Base-by-base conservation (phyloP, 768 basidiomycete genomes). In the Podaxis sp. region DNA sequence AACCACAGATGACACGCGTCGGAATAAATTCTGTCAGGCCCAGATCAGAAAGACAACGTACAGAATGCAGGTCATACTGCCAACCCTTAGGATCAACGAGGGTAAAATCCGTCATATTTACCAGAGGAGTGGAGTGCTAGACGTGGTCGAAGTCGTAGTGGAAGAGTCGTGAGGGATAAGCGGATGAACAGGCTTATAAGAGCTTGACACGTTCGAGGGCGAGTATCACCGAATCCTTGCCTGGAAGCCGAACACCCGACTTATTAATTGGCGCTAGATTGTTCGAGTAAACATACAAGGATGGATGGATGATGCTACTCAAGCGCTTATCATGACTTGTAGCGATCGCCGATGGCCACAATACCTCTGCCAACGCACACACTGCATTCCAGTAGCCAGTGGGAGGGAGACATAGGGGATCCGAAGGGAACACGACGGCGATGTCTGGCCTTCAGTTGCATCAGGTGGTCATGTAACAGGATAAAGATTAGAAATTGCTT, bases 1-100 rank as follows among this genome's bases (percentile, higher is more conserved):
- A 9, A 32, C 32, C 32, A 35, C 25, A 23, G 14, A 27, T 57
- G 59, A 50, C 51, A 47, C 23, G 27, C 27, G 13, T 57, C 38
- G 13, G 64, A 65, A 57, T 56, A 64, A 21, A 57, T 14, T 46
- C 21, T 35, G 27, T 21, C 38, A 46, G 18, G 2, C 42, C 2
- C 40, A 57, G 52, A 32, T n/a, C 13, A 23, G 2, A 18, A 16
- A n/a, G 61, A 32, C 7, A 9, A 77, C 85, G 59, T 63, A 91
- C 90, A 50, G 89, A 89, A 66, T 89, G 88, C 4, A 91, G 79
- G 71, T 91, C 89, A 65, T 85, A 90, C 67, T 89, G 85, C 90
- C 91, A 93, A 21, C 88, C 89, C 62, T 78, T 79, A 16, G 88
- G 87, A 63, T 90, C 86, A 46, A 91, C 90, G 21, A 90, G 74